phyloP scores from a whole-genome alignment of 352 stramenopile genomes.

The Plasmopara halstedii region DNA sequence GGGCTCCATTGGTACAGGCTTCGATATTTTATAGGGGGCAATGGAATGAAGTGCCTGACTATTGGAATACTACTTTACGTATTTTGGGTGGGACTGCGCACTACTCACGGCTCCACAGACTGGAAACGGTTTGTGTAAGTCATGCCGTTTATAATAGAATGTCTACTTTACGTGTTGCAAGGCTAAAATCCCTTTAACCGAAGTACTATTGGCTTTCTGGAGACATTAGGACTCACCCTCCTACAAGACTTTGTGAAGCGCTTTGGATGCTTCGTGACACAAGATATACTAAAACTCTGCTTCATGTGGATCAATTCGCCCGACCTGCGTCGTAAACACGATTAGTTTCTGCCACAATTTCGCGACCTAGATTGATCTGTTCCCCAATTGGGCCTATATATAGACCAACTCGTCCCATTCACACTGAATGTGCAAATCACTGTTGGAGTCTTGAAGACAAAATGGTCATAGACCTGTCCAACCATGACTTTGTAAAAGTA shows the following conservation, averaged over 20 bases:
- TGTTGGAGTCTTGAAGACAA: background rate
- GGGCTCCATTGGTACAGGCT: too few species aligned
- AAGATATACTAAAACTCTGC: background rate
- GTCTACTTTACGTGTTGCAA: slow-evolving; percentile 3
- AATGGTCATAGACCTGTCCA: slow-evolving; percentile 1
- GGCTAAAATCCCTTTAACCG: background rate
- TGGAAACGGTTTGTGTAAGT: background rate
- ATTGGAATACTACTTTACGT: background rate
- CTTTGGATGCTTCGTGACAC: background rate
- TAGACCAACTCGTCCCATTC: background rate
- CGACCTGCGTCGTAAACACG: background rate
- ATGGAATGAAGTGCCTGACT: background rate
- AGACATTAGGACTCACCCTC: background rate
- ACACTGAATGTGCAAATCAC: background rate
- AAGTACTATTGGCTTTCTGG: background rate
- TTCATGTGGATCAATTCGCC: background rate
- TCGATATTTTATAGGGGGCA: too few species aligned
- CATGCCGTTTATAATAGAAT: slow-evolving; percentile 9
- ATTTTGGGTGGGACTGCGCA: background rate
- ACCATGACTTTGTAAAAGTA: slow-evolving; percentile 2
- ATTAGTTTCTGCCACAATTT: background rate
- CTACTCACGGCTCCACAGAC: background rate
- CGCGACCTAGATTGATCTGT: background rate
- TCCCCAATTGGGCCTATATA: background rate
- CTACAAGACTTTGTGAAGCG: slow-evolving; percentile 5